These are phyloP conservation scores for Nicotiana rustica DNA, from an alignment of 305 asterid genomes.

Conservation along the genomic window DNA sequence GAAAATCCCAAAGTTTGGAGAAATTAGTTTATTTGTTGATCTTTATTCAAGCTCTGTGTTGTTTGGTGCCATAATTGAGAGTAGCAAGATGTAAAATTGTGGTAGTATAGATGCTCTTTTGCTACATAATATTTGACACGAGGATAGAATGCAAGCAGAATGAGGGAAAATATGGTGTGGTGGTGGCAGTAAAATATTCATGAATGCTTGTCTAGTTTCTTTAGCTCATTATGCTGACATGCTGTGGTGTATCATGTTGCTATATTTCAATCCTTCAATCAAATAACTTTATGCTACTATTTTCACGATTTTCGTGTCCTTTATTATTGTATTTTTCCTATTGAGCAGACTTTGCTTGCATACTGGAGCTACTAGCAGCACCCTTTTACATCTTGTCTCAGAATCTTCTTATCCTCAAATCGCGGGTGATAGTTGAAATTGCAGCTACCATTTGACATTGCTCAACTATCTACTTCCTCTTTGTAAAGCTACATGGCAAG, in stretches of 20 bases:
- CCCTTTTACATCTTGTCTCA: conserved; percentile 84
- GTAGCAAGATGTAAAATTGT: conserved; percentile 2
- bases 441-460: conserved; percentile 76
- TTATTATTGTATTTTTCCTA: not conserved
- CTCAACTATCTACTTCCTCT: conserved; percentile 63
- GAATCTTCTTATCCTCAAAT: conserved; percentile 72
- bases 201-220: no score
- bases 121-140: conserved; percentile 12
- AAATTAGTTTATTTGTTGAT: not conserved
- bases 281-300: no score
- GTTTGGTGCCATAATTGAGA: conserved; percentile 14
- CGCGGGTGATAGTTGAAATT: conserved; percentile 78
- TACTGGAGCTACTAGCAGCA: conserved; percentile 85
- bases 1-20: conserved; percentile 16
- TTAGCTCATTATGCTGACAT: no score
- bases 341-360: conserved; percentile 78
- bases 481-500: conserved; percentile 66
- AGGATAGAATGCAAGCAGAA: conserved; percentile 16
- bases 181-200: not conserved
- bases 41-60: conserved; percentile 14
- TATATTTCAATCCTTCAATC: no score
- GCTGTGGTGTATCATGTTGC: no score
- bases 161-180: conserved; percentile 18
- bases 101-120: conserved; percentile 6
- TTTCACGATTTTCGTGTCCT: not conserved